A percentile compares a stretch with the other conserved stretches of the same genome.
phyloP scores from a whole-genome alignment of 352 stramenopile genomes.

The Halophytophthora polymorphica region DNA sequence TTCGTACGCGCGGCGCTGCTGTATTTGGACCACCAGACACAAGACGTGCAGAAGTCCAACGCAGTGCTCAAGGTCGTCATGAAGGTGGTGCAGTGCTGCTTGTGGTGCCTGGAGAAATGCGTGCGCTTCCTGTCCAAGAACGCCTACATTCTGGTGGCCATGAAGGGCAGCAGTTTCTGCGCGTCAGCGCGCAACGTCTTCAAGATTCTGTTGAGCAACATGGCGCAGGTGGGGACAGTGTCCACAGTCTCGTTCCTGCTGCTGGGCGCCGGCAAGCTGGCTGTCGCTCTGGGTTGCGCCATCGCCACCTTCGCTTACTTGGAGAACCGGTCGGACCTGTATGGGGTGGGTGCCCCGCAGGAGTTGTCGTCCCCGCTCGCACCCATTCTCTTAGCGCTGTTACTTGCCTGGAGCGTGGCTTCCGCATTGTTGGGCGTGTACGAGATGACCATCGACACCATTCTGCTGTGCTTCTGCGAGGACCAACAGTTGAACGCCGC shows the following conservation, averaged over 20 bases:
- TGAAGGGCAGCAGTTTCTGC: constrained; percentile 78
- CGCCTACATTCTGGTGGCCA: constrained; percentile 89
- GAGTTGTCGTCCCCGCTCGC: constrained; percentile 81
- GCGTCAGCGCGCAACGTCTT: constrained; percentile 90
- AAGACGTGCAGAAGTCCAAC: constrained; percentile 77
- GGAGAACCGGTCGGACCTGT: constrained; percentile 49
- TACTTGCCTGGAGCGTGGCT: constrained; percentile 92
- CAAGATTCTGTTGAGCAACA: constrained; percentile 90
- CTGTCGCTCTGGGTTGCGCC: constrained; percentile 54
- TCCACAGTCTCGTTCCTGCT: constrained; percentile 90
- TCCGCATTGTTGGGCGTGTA: constrained; percentile 94
- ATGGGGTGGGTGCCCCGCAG: constrained; percentile 42
- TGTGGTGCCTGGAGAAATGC: constrained; percentile 94
- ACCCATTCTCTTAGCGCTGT: constrained; percentile 87
- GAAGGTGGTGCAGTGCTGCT: constrained; percentile 88
- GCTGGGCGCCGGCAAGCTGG: constrained; percentile 91
- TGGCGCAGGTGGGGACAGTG: constrained; percentile 86
- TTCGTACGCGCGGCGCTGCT: constrained; percentile 90
- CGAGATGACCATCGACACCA: constrained; percentile 94
- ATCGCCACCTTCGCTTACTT: constrained; percentile 62
- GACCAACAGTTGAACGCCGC: constrained; percentile 82
- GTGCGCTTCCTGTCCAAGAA: constrained; percentile 98
- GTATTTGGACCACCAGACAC: constrained; percentile 92
- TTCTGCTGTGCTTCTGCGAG: constrained; percentile 95
- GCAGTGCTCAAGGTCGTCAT: constrained; percentile 81